A percentile compares a stretch with the other conserved stretches of the same genome.
Evolutionary conservation across 2,329 filamentous ascomycete species (phyloP).

Genomic region (Epichloe brachyelytri): DNA sequence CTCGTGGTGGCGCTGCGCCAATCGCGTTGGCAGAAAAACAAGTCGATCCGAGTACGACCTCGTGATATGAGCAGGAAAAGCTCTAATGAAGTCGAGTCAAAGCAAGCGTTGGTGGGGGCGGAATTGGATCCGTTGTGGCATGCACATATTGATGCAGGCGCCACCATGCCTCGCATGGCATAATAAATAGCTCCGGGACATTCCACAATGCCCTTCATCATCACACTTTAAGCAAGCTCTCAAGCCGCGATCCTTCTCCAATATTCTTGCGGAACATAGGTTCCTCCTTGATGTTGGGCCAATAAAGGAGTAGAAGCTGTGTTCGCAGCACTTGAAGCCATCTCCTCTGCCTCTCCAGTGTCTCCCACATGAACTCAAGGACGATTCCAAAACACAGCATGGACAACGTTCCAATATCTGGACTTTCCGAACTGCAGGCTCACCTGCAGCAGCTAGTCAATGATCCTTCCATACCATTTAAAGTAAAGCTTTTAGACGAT

Average conservation of each 20-base stretch:
- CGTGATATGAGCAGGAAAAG: neutral
- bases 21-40: neutral
- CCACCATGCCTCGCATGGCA: too few relatives aligned
- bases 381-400: slow-evolving; percentile 25
- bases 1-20: neutral
- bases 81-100: neutral
- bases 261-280: too few relatives aligned
- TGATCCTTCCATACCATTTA: slow-evolving; percentile 28
- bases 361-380: slow-evolving; percentile 15
- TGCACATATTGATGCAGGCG: too few relatives aligned
- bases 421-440: slow-evolving; percentile 38
- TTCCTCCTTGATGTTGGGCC: too few relatives aligned
- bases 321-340: too few relatives aligned
- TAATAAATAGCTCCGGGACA: too few relatives aligned
- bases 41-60: neutral
- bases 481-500: slow-evolving; percentile 42
- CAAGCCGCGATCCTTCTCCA: too few relatives aligned
- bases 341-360: neutral
- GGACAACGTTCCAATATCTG: slow-evolving; percentile 33
- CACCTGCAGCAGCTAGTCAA: slow-evolving; percentile 39
- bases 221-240: too few relatives aligned
- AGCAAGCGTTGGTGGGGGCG: slow-evolving; percentile 2
- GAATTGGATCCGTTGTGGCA: neutral
- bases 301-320: too few relatives aligned
- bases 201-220: too few relatives aligned